Conservation (phyloP, 1,139 yeast species). For the Blastobotrys proliferans region DNA sequence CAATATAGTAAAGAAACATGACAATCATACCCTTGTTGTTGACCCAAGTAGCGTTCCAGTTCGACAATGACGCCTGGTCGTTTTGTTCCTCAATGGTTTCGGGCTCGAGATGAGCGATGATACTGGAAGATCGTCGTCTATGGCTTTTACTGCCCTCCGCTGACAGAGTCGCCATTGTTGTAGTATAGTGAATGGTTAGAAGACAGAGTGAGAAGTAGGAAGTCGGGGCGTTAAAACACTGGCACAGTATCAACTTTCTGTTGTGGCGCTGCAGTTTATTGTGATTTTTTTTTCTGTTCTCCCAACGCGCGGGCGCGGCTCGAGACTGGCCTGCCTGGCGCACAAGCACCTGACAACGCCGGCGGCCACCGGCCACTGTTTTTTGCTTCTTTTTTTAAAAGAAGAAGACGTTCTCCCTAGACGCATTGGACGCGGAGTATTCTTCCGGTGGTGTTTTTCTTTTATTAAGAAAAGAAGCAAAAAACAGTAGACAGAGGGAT, state of each 20-base stretch:
- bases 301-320: not conserved
- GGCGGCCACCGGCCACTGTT: too few relatives aligned
- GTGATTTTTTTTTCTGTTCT: not conserved
- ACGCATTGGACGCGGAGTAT: too few relatives aligned
- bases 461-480: too few relatives aligned
- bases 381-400: too few relatives aligned
- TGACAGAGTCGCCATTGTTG: constrained; percentile 2
- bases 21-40: constrained; percentile 62
- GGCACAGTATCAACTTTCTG: too few relatives aligned
- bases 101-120: constrained; percentile 81
- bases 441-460: too few relatives aligned
- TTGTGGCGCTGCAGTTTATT: not conserved
- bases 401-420: too few relatives aligned
- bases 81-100: constrained; percentile 89
- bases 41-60: constrained; percentile 94
- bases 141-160: constrained; percentile 13
- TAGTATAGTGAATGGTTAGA: not conserved
- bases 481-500: too few relatives aligned
- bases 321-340: too few relatives aligned
- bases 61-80: constrained; percentile 85
- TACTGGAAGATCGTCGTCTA: constrained; percentile 56
- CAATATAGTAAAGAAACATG: not conserved
- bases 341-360: not conserved
- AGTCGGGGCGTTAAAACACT: too few relatives aligned
- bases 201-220: not conserved